Evolutionary conservation across 1,139 yeast species (phyloP).

Genomic region (Blastobotrys elegans): DNA sequence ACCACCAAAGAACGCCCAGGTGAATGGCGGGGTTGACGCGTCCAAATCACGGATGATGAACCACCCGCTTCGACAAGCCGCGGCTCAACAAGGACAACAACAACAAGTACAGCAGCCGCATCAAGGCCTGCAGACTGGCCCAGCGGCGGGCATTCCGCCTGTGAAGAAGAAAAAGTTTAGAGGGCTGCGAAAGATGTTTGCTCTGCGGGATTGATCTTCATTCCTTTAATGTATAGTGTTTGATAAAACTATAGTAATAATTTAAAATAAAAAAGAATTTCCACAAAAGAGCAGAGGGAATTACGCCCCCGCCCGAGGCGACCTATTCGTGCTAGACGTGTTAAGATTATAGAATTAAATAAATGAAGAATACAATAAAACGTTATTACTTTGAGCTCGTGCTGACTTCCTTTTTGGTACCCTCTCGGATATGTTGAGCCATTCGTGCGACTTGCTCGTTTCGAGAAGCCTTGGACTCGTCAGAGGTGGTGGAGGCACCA

Average conservation of each 20-base stretch:
- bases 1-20: neutral
- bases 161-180: constrained; percentile 28
- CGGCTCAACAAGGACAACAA: neutral
- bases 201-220: constrained; percentile 19
- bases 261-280: neutral
- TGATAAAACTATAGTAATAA: constrained; percentile 1
- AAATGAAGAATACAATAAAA: too few relatives aligned
- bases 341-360: too few relatives aligned
- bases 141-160: constrained; percentile 12
- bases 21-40: neutral
- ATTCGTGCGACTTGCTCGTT: too few relatives aligned
- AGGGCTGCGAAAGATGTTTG: constrained; percentile 29
- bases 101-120: neutral
- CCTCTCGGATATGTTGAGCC: too few relatives aligned
- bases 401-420: too few relatives aligned
- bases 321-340: too few relatives aligned
- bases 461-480: too few relatives aligned
- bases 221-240: neutral
- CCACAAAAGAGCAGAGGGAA: too few relatives aligned
- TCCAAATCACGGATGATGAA: neutral
- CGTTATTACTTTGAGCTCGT: too few relatives aligned
- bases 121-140: neutral
- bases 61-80: neutral
- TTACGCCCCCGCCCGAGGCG: too few relatives aligned
- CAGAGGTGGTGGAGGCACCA: too few relatives aligned